These are phyloP conservation scores for Trichocomaceae sp. DNA, from an alignment of 2,329 filamentous ascomycete species.

Conservation along the genomic window DNA sequence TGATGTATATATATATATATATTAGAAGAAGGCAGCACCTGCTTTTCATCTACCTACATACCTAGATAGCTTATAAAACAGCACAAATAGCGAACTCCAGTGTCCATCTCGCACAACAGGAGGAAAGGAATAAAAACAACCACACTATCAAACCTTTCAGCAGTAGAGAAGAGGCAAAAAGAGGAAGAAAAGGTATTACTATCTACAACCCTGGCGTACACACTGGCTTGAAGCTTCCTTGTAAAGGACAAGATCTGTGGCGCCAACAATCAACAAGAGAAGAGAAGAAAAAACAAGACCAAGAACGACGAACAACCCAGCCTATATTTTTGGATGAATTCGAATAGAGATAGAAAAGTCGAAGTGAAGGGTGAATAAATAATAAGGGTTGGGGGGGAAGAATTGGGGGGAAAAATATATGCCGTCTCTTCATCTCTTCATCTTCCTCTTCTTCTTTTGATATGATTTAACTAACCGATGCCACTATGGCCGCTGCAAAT, in stretches of 20 bases:
- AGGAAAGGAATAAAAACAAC: background rate
- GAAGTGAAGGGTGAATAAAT: background rate
- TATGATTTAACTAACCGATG: conserved; percentile 62
- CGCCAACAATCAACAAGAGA: conserved; percentile 8
- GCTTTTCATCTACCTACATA: background rate
- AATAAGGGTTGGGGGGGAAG: too few relatives aligned
- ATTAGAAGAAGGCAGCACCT: background rate
- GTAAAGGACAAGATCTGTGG: conserved; percentile 7
- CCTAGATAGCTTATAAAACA: background rate
- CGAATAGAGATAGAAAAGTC: background rate
- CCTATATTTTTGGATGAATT: background rate
- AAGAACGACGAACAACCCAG: background rate
- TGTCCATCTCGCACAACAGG: background rate
- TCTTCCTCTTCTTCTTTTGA: background rate
- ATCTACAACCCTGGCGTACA: conserved; percentile 11
- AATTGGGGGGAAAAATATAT: background rate
- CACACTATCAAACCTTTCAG: background rate
- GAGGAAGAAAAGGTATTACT: conserved; percentile 9
- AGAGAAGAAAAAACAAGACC: background rate
- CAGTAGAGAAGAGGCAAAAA: background rate
- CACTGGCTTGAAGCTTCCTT: conserved; percentile 7
- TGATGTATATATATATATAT: background rate
- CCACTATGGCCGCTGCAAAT: conserved; percentile 75
- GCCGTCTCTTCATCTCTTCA: background rate
- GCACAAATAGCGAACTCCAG: background rate